These are phyloP conservation scores for Kodamaea ohmeri DNA, from an alignment of 1,139 yeast genomes.

Conservation along the genomic window DNA sequence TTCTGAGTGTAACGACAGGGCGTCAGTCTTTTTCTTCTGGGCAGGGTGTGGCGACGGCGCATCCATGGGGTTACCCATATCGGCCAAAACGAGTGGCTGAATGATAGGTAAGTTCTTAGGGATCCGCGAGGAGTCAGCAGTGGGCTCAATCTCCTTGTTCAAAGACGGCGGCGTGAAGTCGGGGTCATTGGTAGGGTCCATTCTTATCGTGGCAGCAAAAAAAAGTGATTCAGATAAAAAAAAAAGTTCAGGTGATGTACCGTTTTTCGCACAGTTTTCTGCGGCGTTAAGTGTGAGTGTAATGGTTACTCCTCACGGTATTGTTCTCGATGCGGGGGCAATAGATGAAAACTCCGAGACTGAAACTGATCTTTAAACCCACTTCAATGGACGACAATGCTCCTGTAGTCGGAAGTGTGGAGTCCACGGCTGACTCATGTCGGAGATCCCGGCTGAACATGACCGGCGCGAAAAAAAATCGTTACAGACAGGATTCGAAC, in stretches of 20 bases:
- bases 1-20: slow-evolving; percentile 11
- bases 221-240: neutral
- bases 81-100: slow-evolving; percentile 72
- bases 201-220: slow-evolving; percentile 18
- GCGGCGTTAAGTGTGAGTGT: neutral
- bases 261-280: neutral
- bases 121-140: slow-evolving; percentile 69
- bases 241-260: slow-evolving; percentile 2
- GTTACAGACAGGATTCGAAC: slow-evolving; percentile 90
- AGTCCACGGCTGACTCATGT: slow-evolving; percentile 1
- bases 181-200: slow-evolving; percentile 84
- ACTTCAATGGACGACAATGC: no score
- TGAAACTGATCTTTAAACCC: no score
- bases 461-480: slow-evolving; percentile 35
- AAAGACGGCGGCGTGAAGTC: slow-evolving; percentile 71
- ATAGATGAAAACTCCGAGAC: no score
- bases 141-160: slow-evolving; percentile 58
- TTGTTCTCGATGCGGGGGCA: no score
- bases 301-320: neutral
- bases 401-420: neutral
- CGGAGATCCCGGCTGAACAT: neutral
- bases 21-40: slow-evolving; percentile 11
- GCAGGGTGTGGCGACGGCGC: slow-evolving; percentile 66
- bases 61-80: slow-evolving; percentile 65
- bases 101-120: slow-evolving; percentile 71